Conservation (phyloP, 805 yeast genomes). For the Grigorovia jiainica region DNA sequence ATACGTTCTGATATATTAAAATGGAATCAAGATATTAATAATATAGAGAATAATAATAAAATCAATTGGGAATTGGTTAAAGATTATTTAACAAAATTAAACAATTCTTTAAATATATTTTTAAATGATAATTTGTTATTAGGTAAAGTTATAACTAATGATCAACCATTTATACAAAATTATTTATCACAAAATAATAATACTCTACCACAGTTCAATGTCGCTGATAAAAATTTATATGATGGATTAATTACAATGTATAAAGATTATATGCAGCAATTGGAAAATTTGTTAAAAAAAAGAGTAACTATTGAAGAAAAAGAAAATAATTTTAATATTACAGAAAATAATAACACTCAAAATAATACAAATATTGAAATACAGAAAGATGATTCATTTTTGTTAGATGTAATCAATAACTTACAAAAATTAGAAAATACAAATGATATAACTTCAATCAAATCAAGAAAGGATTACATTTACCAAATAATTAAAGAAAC, state of each 20-base stretch:
- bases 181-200: not conserved
- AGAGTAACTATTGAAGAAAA: not conserved
- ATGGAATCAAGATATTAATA: conserved; percentile 1
- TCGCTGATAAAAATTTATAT: conserved; percentile 22
- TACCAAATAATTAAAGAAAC: conserved; percentile 12
- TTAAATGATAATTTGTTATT: conserved; percentile 20
- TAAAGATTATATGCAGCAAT: conserved; percentile 21
- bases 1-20: conserved; percentile 19
- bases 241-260: conserved; percentile 26
- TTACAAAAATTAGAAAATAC: conserved; percentile 8
- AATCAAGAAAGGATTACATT: conserved; percentile 21
- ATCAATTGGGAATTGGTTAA: conserved; percentile 8
- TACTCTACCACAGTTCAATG: conserved; percentile 13
- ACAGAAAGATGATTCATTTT: conserved; percentile 4
- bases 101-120: conserved; percentile 17
- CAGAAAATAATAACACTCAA: not conserved
- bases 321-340: conserved; percentile 1
- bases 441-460: conserved; percentile 14
- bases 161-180: too few relatives aligned
- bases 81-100: conserved; percentile 16
- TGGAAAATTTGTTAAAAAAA: conserved; percentile 11
- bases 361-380: conserved; percentile 7
- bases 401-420: not conserved
- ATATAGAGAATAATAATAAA: not conserved
- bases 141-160: conserved; percentile 1